Conservation (phyloP, 495 filamentous ascomycete species). For the Penicillium roqueforti region DNA sequence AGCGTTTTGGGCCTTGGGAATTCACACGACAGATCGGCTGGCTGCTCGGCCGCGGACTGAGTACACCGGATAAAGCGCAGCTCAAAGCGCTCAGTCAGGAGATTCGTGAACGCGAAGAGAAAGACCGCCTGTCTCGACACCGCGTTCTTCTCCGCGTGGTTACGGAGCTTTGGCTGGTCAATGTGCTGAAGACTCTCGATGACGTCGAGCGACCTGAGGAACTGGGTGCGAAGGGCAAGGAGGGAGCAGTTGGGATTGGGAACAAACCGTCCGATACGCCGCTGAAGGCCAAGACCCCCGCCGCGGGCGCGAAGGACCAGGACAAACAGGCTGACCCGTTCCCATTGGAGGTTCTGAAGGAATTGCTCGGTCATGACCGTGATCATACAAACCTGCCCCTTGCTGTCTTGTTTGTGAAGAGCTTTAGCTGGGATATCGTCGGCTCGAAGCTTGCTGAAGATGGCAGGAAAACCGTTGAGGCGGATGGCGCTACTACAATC, state of each 20-base stretch:
- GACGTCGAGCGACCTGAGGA: slow-evolving; percentile 87
- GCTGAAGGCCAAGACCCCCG: slow-evolving; percentile 36
- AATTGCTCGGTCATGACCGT: slow-evolving; percentile 86
- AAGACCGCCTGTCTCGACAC: slow-evolving; percentile 83
- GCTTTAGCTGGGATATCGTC: slow-evolving; percentile 92
- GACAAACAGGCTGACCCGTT: slow-evolving; percentile 69
- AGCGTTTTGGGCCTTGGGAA: slow-evolving; percentile 86
- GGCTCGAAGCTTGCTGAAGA: slow-evolving; percentile 70
- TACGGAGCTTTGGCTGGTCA: slow-evolving; percentile 95
- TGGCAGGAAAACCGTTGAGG: slow-evolving; percentile 76
- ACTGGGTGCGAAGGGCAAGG: slow-evolving; percentile 61
- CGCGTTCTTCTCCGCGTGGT: slow-evolving; percentile 81
- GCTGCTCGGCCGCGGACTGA: slow-evolving; percentile 86
- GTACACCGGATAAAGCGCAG: slow-evolving; percentile 82
- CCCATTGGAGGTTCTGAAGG: slow-evolving; percentile 92
- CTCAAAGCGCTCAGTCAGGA: slow-evolving; percentile 77
- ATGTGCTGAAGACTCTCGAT: slow-evolving; percentile 79
- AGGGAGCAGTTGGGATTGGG: slow-evolving; percentile 43
- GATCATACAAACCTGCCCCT: slow-evolving; percentile 90
- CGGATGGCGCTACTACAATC: slow-evolving; percentile 64
- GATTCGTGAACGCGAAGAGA: slow-evolving; percentile 89
- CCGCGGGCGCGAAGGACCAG: slow-evolving; percentile 30
- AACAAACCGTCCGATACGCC: slow-evolving; percentile 54
- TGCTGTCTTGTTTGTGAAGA: slow-evolving; percentile 91
- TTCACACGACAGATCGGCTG: slow-evolving; percentile 92